phyloP scores from a whole-genome alignment of 163 green algal species.

The Volvox carteri region DNA sequence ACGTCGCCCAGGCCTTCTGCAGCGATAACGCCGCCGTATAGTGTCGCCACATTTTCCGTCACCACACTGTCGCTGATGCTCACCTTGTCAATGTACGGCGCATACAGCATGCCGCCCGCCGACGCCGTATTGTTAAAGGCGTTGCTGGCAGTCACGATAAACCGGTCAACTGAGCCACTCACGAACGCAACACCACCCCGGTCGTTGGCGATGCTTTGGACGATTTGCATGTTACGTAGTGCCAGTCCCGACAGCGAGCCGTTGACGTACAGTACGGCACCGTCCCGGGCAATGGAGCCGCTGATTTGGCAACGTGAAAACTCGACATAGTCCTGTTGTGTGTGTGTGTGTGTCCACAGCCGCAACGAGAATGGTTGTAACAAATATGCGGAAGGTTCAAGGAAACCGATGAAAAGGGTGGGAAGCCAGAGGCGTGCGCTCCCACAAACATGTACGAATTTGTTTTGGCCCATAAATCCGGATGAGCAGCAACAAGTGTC shows the following conservation, averaged over 20 bases:
- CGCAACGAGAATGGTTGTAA: no score
- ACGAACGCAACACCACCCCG: neutral
- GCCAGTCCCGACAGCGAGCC: neutral
- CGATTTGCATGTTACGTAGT: neutral
- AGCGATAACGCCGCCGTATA: neutral
- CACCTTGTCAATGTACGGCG: neutral
- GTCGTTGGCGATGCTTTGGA: neutral
- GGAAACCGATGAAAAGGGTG: no score
- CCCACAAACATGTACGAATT: no score
- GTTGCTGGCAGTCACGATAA: neutral
- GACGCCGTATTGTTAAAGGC: neutral
- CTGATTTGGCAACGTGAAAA: neutral
- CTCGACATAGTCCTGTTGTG: neutral
- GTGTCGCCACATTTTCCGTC: neutral
- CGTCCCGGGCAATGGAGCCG: neutral
- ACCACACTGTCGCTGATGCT: neutral
- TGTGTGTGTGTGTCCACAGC: no score
- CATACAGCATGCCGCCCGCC: neutral
- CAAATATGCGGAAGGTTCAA: no score
- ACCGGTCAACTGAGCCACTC: neutral
- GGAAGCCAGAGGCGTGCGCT: no score
- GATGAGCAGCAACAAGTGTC: no score
- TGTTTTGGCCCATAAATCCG: no score
- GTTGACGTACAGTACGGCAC: slow-evolving; percentile 12
- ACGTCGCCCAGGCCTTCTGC: neutral